Evolutionary conservation across 257 asterid genomes (phyloP).

Genomic region (Knoxia roxburghii): DNA sequence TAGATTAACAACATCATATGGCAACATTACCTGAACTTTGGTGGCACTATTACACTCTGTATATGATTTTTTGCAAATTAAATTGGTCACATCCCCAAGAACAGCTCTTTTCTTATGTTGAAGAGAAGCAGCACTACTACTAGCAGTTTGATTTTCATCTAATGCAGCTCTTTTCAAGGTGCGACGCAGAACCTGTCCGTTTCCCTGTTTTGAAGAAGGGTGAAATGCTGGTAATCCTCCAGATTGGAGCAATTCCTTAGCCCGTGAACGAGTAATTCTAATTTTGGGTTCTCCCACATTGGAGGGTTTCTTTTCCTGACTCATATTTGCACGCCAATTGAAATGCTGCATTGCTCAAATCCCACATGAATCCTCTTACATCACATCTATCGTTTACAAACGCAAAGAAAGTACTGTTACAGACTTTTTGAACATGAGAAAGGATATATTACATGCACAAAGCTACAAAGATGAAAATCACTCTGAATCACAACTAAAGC

Average conservation of each 20-base stretch:
- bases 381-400: too few species aligned
- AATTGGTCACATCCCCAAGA: constrained; percentile 80
- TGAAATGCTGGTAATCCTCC: constrained; percentile 64
- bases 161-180: constrained; percentile 62
- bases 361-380: too few species aligned
- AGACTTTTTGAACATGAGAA: too few species aligned
- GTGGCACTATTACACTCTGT: constrained; percentile 41
- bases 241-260: constrained; percentile 53
- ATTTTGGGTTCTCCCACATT: constrained; percentile 32
- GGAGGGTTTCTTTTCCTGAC: constrained; percentile 46
- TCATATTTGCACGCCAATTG: constrained; percentile 47
- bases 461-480: not conserved
- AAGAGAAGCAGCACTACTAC: constrained; percentile 29
- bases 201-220: constrained; percentile 50
- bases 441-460: too few species aligned
- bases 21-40: constrained; percentile 45
- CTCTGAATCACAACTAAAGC: too few species aligned
- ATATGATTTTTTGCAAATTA: constrained; percentile 42
- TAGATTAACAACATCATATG: too few species aligned
- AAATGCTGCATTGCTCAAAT: constrained; percentile 23
- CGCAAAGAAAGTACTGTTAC: too few species aligned
- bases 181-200: constrained; percentile 37
- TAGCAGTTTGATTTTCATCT: constrained; percentile 33
- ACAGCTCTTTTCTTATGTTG: constrained; percentile 68
- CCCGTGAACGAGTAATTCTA: constrained; percentile 76